Evolutionary conservation across 805 yeast species (phyloP).

Genomic region (Metschnikowia continentalis): DNA sequence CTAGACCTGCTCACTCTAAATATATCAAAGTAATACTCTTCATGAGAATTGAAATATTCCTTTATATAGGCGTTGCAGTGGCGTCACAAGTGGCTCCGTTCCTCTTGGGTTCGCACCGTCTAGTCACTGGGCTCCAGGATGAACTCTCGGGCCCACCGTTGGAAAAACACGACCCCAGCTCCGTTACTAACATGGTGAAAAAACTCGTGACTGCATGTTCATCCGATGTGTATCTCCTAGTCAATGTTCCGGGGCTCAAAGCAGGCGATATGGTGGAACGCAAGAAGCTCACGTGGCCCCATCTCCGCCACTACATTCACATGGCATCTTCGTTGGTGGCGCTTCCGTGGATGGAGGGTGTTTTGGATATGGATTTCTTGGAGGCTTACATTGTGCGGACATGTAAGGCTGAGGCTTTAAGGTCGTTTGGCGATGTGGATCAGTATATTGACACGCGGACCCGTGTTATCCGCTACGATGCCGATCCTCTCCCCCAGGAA

Average conservation of each 20-base stretch:
- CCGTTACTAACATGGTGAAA: slow-evolving; percentile 33
- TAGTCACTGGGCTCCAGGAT: slow-evolving; percentile 28
- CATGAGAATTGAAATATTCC: background rate
- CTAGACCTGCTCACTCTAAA: too few relatives aligned
- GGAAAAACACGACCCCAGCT: slow-evolving; percentile 19
- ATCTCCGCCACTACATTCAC: slow-evolving; percentile 47
- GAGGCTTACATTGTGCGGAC: slow-evolving; percentile 40
- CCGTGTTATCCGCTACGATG: slow-evolving; percentile 57
- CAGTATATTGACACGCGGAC: slow-evolving; percentile 59
- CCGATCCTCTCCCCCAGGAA: slow-evolving; percentile 42
- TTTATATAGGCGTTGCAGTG: background rate
- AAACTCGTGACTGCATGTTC: slow-evolving; percentile 36
- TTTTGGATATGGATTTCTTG: slow-evolving; percentile 41
- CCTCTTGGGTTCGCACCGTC: slow-evolving; percentile 37
- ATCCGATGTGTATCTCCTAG: slow-evolving; percentile 34
- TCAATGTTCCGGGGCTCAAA: slow-evolving; percentile 38
- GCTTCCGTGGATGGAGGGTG: slow-evolving; percentile 47
- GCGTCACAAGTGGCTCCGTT: slow-evolving; percentile 28
- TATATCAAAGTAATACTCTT: background rate
- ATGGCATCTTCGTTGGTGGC: slow-evolving; percentile 60
- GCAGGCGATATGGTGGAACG: slow-evolving; percentile 24
- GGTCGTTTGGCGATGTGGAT: slow-evolving; percentile 41
- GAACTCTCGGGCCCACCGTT: slow-evolving; percentile 21
- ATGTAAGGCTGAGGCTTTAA: slow-evolving; percentile 50
- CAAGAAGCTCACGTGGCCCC: slow-evolving; percentile 41